Evolutionary conservation across 2,329 filamentous ascomycete genomes (phyloP).

Genomic region (Amylocarpus encephaloides): DNA sequence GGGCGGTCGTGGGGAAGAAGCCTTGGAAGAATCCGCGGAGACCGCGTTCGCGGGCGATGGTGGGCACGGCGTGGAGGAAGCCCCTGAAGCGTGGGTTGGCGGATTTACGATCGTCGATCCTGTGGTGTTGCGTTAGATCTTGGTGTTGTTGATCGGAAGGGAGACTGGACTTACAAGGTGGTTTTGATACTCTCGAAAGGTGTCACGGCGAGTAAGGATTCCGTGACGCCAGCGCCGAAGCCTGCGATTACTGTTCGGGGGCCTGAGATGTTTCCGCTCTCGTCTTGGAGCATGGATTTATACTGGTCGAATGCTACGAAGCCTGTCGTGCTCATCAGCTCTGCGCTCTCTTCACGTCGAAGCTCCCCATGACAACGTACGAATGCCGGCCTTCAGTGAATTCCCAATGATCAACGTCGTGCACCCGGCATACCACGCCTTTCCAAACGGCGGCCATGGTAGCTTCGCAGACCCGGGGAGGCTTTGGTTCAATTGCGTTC

Average conservation of each 20-base stretch:
- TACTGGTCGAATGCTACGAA: constrained; percentile 97
- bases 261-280: constrained; percentile 80
- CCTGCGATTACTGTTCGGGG: constrained; percentile 88
- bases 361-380: constrained; percentile 45
- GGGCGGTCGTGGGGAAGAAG: constrained; percentile 87
- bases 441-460: constrained; percentile 89
- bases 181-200: constrained; percentile 99
- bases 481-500: constrained; percentile 84
- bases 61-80: constrained; percentile 80
- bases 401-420: constrained; percentile 96
- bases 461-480: constrained; percentile 78
- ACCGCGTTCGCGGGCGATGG: constrained; percentile 85
- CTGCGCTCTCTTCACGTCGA: background rate
- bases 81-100: constrained; percentile 81
- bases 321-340: constrained; percentile 39
- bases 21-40: constrained; percentile 93
- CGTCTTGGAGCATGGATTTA: constrained; percentile 74
- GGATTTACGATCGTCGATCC: constrained; percentile 90
- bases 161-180: constrained; percentile 53
- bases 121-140: constrained; percentile 30
- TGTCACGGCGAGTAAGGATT: constrained; percentile 88
- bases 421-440: constrained; percentile 96
- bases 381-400: constrained; percentile 90
- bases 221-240: constrained; percentile 90
- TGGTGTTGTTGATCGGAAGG: background rate